A percentile compares a stretch with the other conserved stretches of the same genome.
phyloP scores from a whole-genome alignment of 306 rosid genomes.

The Cotoneaster glaucophyllus region DNA sequence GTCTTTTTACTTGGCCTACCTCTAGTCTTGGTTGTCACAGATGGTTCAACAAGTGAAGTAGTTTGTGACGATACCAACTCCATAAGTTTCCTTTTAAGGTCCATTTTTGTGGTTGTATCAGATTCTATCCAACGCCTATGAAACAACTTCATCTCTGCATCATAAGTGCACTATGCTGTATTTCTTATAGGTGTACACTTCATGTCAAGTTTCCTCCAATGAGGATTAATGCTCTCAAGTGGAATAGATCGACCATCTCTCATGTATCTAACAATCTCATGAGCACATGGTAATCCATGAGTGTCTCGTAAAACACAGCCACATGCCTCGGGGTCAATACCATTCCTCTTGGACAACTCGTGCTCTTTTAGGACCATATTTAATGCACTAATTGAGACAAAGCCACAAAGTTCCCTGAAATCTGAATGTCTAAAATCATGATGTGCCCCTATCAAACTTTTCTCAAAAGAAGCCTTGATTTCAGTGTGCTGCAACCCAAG shows the following conservation, averaged over 20 bases:
- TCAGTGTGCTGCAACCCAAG: background rate
- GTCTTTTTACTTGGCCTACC: background rate
- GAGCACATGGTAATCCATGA: background rate
- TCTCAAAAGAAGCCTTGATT: background rate
- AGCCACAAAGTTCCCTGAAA: background rate
- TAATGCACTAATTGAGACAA: background rate
- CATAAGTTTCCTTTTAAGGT: no score
- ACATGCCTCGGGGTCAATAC: background rate
- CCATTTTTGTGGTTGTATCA: no score
- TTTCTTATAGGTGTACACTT: no score
- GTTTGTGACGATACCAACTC: no score
- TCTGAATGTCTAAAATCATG: background rate
- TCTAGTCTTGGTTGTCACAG: background rate
- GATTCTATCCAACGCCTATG: background rate
- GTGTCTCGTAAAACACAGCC: background rate
- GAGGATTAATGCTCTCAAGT: no score
- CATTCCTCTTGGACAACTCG: no score
- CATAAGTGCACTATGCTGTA: background rate
- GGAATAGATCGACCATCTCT: no score
- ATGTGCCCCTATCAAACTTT: background rate
- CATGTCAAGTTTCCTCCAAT: background rate
- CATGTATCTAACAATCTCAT: background rate
- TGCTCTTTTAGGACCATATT: background rate
- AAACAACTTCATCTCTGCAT: background rate
- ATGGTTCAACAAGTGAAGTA: no score